phyloP scores from a whole-genome alignment of 441 rosid species.

The Eruca vesicaria region DNA sequence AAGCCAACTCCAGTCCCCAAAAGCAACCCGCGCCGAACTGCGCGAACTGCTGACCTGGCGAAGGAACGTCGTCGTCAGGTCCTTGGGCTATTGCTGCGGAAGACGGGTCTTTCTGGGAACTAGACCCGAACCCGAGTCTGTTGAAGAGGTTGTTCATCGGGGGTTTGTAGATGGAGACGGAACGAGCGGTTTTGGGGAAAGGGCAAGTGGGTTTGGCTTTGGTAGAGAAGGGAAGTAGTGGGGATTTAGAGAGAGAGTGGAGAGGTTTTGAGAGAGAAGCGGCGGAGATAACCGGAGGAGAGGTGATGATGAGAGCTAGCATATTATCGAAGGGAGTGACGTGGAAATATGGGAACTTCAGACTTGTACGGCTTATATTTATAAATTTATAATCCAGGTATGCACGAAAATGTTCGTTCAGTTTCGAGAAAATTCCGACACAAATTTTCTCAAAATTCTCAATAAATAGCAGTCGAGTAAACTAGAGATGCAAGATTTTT shows the following conservation, averaged over 20 bases:
- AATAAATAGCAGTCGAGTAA: too few relatives aligned
- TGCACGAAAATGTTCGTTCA: not conserved
- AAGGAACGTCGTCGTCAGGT: constrained; percentile 58
- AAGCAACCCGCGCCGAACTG: constrained; percentile 76
- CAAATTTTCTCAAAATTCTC: too few relatives aligned
- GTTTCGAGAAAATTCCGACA: too few relatives aligned
- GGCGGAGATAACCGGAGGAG: constrained; percentile 38
- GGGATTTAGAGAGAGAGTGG: constrained; percentile 16
- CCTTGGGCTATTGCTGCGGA: constrained; percentile 47
- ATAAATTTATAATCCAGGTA: not conserved
- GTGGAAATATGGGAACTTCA: constrained; percentile 11
- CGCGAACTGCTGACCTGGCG: constrained; percentile 48
- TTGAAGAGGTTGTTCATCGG: constrained; percentile 35
- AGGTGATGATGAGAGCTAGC: constrained; percentile 20
- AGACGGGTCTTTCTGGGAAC: constrained; percentile 39
- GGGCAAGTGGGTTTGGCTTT: constrained; percentile 20
- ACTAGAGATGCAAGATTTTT: too few relatives aligned
- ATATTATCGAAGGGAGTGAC: constrained; percentile 33
- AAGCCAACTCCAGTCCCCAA: constrained; percentile 70
- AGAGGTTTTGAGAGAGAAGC: constrained; percentile 26
- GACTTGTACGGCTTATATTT: not conserved
- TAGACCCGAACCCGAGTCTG: constrained; percentile 34
- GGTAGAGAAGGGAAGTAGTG: constrained; percentile 13
- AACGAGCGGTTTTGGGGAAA: constrained; percentile 27
- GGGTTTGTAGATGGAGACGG: constrained; percentile 28